phyloP scores from a whole-genome alignment of 1,284 basidiomycete species.

The Naganishia albida region DNA sequence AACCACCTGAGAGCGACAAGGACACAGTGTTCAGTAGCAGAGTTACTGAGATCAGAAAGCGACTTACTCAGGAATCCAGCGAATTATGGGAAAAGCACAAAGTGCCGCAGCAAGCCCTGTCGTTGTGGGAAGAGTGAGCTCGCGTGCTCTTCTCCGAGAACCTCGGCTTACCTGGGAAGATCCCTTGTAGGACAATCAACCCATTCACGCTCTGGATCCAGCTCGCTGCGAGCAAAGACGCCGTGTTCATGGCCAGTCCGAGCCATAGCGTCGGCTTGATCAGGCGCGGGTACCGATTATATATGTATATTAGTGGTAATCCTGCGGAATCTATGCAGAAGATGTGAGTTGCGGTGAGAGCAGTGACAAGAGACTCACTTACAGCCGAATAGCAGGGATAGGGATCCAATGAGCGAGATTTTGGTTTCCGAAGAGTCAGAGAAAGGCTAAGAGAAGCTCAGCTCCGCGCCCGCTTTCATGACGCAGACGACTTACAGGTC shows the following conservation, averaged over 20 bases:
- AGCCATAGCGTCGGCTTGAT: conserved; percentile 38
- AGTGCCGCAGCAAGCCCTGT: conserved; percentile 36
- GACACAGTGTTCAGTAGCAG: background rate
- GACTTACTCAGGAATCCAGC: conserved; percentile 39
- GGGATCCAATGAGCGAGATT: conserved; percentile 36
- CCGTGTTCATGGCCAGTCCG: conserved; percentile 33
- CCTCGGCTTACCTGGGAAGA: conserved; percentile 35
- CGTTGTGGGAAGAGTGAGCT: background rate
- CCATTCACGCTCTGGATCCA: conserved; percentile 29
- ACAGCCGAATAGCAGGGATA: conserved; percentile 35
- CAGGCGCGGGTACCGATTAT: conserved; percentile 35
- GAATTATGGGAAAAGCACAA: conserved; percentile 37
- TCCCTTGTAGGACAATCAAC: conserved; percentile 36
- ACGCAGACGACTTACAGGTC: conserved; percentile 22
- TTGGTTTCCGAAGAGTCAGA: conserved; percentile 33
- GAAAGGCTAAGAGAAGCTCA: conserved; percentile 30
- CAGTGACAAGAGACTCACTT: background rate
- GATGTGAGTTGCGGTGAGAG: background rate
- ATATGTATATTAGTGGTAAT: conserved; percentile 37
- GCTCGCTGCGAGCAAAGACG: conserved; percentile 35
- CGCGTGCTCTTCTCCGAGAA: too few species aligned
- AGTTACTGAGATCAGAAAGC: too few species aligned
- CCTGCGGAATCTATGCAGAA: conserved; percentile 31
- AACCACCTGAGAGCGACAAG: conserved; percentile 35
- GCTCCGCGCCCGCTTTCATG: too few species aligned